A percentile compares a stretch with the other conserved stretches of the same genome.
Conservation (phyloP, 2,329 filamentous ascomycete species). For the Botrytis sinoallii region DNA sequence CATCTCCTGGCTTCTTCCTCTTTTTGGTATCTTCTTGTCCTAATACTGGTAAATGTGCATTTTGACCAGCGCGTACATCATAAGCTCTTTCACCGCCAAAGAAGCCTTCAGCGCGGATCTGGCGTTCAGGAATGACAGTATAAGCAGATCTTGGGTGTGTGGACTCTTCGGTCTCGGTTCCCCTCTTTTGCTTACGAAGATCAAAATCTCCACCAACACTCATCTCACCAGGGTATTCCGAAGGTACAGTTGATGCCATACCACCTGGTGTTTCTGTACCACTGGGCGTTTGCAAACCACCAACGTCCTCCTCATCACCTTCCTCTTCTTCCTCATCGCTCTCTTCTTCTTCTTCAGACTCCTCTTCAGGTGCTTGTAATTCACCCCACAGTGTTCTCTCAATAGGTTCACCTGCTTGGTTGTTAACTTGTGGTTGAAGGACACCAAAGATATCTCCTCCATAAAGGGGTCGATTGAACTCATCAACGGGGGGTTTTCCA, state of each 20-base stretch:
- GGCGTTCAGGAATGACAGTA: conserved; percentile 84
- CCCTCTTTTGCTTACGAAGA: conserved; percentile 79
- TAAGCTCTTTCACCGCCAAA: conserved; percentile 95
- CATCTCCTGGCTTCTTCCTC: conserved; percentile 92
- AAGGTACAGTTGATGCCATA: conserved; percentile 74
- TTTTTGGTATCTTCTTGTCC: conserved; percentile 75
- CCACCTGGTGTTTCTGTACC: conserved; percentile 80
- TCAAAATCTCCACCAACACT: conserved; percentile 85
- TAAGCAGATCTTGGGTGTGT: conserved; percentile 74
- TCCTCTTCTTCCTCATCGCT: conserved; percentile 69
- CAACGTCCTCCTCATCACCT: conserved; percentile 58
- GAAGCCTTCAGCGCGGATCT: conserved; percentile 84
- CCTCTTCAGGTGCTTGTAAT: conserved; percentile 74
- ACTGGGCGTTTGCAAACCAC: conserved; percentile 69
- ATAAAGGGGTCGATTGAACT: conserved; percentile 85
- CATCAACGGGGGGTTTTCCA: conserved; percentile 92
- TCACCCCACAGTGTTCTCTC: conserved; percentile 92
- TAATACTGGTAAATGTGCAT: conserved; percentile 65
- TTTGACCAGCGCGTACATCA: conserved; percentile 65
- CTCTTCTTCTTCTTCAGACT: conserved; percentile 62
- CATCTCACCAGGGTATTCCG: conserved; percentile 73
- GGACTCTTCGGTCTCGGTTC: conserved; percentile 84
- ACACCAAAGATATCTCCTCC: conserved; percentile 94
- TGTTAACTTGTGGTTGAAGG: conserved; percentile 57
- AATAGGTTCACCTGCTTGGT: conserved; percentile 70